These are phyloP conservation scores for Trichoderma arundinaceum DNA, from an alignment of 2,329 filamentous ascomycete species.

Conservation along the genomic window DNA sequence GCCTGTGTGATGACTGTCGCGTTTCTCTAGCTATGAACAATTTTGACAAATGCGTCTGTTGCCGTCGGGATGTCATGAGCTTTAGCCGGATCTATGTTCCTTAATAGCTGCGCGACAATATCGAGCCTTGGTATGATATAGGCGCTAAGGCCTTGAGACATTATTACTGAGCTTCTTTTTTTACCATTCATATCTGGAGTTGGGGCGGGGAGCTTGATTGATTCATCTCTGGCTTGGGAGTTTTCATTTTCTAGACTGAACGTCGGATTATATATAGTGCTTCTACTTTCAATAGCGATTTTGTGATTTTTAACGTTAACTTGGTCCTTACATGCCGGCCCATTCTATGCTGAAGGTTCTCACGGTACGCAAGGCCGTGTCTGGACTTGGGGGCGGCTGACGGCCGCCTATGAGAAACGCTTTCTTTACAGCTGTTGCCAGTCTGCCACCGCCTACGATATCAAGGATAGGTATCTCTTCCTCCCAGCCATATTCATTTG, in stretches of 20 bases:
- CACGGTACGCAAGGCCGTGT: constrained; percentile 47
- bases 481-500: constrained; percentile 84
- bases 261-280: constrained; percentile 18
- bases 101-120: constrained; percentile 13
- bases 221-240: constrained; percentile 1
- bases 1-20: constrained; percentile 92
- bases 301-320: constrained; percentile 2
- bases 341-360: constrained; percentile 88
- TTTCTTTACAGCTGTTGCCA: constrained; percentile 97
- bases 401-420: constrained; percentile 84
- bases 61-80: constrained; percentile 82
- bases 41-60: constrained; percentile 95
- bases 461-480: constrained; percentile 84
- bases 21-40: constrained; percentile 96
- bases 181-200: constrained; percentile 11
- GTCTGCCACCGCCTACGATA: constrained; percentile 80
- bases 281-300: constrained; percentile 20
- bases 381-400: constrained; percentile 43
- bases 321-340: constrained; percentile 79
- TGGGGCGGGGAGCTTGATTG: constrained; percentile 7
- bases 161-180: neutral
- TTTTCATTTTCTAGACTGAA: constrained; percentile 23
- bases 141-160: neutral
- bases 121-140: neutral
- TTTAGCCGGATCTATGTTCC: constrained; percentile 94